Evolutionary conservation across 1,284 basidiomycete species (phyloP).

Genomic region (Rhodotorula sp.): DNA sequence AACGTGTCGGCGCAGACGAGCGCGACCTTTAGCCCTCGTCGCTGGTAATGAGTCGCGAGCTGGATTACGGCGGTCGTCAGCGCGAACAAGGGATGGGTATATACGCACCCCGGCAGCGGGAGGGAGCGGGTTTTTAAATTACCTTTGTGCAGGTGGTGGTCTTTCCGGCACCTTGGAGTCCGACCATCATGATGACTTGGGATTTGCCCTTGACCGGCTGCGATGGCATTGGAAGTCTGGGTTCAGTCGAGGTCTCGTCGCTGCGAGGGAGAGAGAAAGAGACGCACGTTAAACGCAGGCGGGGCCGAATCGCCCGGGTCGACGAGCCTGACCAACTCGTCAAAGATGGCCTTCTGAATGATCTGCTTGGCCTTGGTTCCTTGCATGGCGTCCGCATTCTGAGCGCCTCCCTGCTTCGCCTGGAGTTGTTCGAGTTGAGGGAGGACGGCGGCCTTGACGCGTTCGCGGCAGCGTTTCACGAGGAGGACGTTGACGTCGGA

Average conservation of each 20-base stretch:
- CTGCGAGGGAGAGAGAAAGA: background rate
- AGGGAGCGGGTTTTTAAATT: background rate
- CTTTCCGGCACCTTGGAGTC: conserved; percentile 96
- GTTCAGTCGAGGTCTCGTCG: background rate
- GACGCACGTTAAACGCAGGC: conserved; percentile 37
- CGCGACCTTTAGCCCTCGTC: conserved; percentile 94
- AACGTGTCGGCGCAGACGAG: conserved; percentile 99
- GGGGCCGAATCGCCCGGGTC: conserved; percentile 56
- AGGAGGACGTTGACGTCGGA: conserved; percentile 98
- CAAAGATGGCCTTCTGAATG: conserved; percentile 92
- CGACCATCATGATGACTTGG: conserved; percentile 97
- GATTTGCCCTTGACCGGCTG: conserved; percentile 93
- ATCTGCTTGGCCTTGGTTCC: conserved; percentile 72
- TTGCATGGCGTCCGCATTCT: conserved; percentile 56
- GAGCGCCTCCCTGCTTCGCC: conserved; percentile 58
- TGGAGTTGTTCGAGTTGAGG: conserved; percentile 65
- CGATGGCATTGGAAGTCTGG: conserved; percentile 5
- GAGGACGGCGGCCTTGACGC: conserved; percentile 85
- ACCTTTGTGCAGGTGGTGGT: conserved; percentile 94
- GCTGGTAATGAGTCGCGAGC: conserved; percentile 95
- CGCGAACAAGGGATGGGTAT: too few relatives aligned
- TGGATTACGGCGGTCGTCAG: conserved; percentile 27
- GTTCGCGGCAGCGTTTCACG: conserved; percentile 78
- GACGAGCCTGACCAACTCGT: conserved; percentile 91
- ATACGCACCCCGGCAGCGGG: background rate